Conservation (phyloP, 768 basidiomycete species). For the Tubosaeta sp. region DNA sequence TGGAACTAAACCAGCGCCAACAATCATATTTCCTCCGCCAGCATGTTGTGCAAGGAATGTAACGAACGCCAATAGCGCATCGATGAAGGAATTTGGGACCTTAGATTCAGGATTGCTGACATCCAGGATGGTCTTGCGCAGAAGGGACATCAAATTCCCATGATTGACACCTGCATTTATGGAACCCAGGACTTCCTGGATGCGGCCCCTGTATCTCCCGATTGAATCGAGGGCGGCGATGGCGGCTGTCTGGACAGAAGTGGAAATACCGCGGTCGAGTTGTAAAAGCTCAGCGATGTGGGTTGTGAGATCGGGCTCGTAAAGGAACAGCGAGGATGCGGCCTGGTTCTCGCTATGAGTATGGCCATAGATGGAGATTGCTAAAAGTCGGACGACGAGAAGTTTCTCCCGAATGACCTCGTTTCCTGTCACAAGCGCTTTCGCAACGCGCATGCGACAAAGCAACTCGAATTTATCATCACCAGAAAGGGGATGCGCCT, state of each 20-base stretch:
- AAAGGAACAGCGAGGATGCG: conserved; percentile 80
- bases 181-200: conserved; percentile 83
- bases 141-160: conserved; percentile 85
- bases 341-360: conserved; percentile 79
- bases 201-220: conserved; percentile 75
- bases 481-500: conserved; percentile 64
- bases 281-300: conserved; percentile 89
- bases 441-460: conserved; percentile 80
- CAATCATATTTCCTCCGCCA: conserved; percentile 87
- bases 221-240: conserved; percentile 89
- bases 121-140: conserved; percentile 77
- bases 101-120: conserved; percentile 62
- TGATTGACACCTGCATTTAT: conserved; percentile 96
- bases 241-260: conserved; percentile 76
- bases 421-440: conserved; percentile 55
- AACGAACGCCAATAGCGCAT: conserved; percentile 82
- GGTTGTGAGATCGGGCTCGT: conserved; percentile 87
- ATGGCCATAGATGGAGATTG: conserved; percentile 89
- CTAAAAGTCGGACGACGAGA: conserved; percentile 73
- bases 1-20: conserved; percentile 89
- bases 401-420: conserved; percentile 73
- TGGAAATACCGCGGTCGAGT: conserved; percentile 66
- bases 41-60: conserved; percentile 83
- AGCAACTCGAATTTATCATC: conserved; percentile 86
- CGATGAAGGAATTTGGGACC: conserved; percentile 71